Base-by-base conservation (phyloP, 441 rosid species). In the Eutrema salsugineum region DNA sequence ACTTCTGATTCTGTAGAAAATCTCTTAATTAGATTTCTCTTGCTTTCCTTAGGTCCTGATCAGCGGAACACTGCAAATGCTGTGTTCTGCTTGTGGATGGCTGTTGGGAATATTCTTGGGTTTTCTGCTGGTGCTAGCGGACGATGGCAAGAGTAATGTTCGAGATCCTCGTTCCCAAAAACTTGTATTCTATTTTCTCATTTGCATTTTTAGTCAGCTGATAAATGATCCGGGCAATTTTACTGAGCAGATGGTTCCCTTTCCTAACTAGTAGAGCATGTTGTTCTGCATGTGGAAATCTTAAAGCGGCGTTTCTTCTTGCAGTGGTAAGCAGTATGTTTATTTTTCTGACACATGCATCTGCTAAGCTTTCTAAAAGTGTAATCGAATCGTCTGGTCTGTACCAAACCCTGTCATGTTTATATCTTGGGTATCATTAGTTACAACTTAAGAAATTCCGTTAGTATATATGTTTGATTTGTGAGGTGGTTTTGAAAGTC, bases 91-190 rank as follows among this genome's bases (percentile, higher is more conserved):
- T 83, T 85, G 11, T 92, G 99, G 98, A 92, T 94, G 98, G 98
- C 98, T 73, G 89, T 92, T 68, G 98, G 98, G 66, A 94, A 92
- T 76, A 84, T 94, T 60, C 84, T 94, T 67, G 99, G 99, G 71
- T 94, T 92, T 88, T 94, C 99, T 55, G 93, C 98, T 15, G 99
- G 97, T 80, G 88, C 99, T 32, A 94, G 90, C 71, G 97, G 97
- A 73, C 85, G 70, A 33, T 94, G 98, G 98, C 87, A 89, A 77
- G 91, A 92, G 99, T 92, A 82, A 77, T 57, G 44, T 58, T 43
- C 62, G 61, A 63, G 65, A 56, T 66, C 47, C 51, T 38, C 57
- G 27, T 44, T 43, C 12, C 32, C 17, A 53, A 48, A 71, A 53
- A 42, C 20, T 24, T 61, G 17, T 27, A 43, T 72, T 56, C 33